Percentiles rank a stretch among this genome's conserved stretches.
phyloP scores from a whole-genome alignment of 495 filamentous ascomycete genomes.

The Chaetomium fimeti region DNA sequence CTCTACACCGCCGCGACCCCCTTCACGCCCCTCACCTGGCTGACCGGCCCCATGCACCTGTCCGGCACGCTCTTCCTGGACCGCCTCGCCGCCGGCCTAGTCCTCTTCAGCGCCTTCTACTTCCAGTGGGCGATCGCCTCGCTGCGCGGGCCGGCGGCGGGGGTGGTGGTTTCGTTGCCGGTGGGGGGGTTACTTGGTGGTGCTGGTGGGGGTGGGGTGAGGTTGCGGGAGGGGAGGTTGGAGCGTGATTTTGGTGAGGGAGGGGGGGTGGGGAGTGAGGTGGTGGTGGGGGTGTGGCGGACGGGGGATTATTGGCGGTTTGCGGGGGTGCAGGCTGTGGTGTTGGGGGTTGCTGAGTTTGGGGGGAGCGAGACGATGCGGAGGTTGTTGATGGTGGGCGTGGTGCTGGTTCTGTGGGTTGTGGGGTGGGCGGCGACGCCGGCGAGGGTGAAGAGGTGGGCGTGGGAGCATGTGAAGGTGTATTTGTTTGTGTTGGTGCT shows the following conservation, averaged over 20 bases:
- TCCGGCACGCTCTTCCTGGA: slow-evolving; percentile 13
- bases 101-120: slow-evolving; percentile 25
- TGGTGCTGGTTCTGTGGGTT: slow-evolving; percentile 16
- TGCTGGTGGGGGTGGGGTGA: too few relatives aligned
- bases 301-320: neutral
- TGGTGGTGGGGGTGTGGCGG: neutral
- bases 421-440: slow-evolving; percentile 26
- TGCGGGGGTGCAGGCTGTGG: neutral
- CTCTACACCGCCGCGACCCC: slow-evolving; percentile 29
- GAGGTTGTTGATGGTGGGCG: slow-evolving; percentile 12
- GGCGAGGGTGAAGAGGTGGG: slow-evolving; percentile 21
- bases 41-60: neutral
- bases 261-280: too few relatives aligned
- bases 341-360: slow-evolving; percentile 20
- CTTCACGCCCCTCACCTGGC: slow-evolving; percentile 20
- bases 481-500: slow-evolving; percentile 24
- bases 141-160: slow-evolving; percentile 12
- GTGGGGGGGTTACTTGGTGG: too few relatives aligned
- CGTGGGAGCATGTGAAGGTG: slow-evolving; percentile 24
- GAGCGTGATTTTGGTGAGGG: too few relatives aligned
- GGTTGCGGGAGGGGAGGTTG: slow-evolving; percentile 19
- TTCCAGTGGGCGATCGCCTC: slow-evolving; percentile 28
- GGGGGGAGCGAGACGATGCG: slow-evolving; percentile 17
- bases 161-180: slow-evolving; percentile 13
- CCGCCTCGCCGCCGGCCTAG: slow-evolving; percentile 21